These are phyloP conservation scores for Aeminium ludgeri DNA, from an alignment of 495 filamentous ascomycete genomes.

Conservation along the genomic window DNA sequence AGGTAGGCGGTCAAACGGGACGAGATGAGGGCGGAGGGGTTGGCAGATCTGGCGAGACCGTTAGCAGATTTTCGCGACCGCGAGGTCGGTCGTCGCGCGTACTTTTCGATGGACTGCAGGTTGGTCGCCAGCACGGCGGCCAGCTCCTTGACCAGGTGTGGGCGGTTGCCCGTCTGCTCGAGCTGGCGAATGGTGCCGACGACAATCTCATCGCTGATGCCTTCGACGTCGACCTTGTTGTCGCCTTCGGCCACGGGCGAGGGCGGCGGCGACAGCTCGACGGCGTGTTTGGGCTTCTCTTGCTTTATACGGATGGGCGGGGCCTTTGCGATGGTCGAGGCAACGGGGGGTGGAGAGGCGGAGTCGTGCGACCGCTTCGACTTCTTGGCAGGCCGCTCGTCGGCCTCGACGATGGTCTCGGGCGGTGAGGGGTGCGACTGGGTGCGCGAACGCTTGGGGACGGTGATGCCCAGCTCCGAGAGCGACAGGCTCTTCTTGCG, in stretches of 20 bases:
- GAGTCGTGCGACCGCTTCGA: conserved; percentile 64
- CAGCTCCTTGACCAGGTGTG: conserved; percentile 87
- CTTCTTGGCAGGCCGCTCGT: conserved; percentile 59
- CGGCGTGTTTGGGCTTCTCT: conserved; percentile 32
- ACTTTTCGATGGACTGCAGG: conserved; percentile 83
- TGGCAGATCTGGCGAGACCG: conserved; percentile 55
- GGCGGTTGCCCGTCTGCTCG: conserved; percentile 80
- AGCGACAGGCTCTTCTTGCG: conserved; percentile 95
- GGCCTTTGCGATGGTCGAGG: conserved; percentile 3
- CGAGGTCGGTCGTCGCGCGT: conserved; percentile 11
- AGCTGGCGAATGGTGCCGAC: conserved; percentile 80
- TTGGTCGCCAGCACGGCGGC: conserved; percentile 59
- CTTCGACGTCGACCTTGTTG: conserved; percentile 62
- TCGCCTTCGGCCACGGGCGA: conserved; percentile 46
- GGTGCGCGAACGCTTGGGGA: conserved; percentile 57
- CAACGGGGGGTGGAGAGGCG: conserved; percentile 27
- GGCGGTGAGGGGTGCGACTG: conserved; percentile 44
- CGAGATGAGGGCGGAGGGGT: conserved; percentile 85
- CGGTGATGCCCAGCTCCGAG: conserved; percentile 78
- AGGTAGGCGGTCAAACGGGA: conserved; percentile 79
- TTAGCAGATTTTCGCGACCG: conserved; percentile 1
- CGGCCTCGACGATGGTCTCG: conserved; percentile 33
- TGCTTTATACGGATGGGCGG: conserved; percentile 18
- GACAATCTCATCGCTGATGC: conserved; percentile 90
- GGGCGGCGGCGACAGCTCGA: conserved; percentile 71